Evolutionary conservation across 2,329 filamentous ascomycete species (phyloP).

Genomic region (Sclerotinia subarctica): DNA sequence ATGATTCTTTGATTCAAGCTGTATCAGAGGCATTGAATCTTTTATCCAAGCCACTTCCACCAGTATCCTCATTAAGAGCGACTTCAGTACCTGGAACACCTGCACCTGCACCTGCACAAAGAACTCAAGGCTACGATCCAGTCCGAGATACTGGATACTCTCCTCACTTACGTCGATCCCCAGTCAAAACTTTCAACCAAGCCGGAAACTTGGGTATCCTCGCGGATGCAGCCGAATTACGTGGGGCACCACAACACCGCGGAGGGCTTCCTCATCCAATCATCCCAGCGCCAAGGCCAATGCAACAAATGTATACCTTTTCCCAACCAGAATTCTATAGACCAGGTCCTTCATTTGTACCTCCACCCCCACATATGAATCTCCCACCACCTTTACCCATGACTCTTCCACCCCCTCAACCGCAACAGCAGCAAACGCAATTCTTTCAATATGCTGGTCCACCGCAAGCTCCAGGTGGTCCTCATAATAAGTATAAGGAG

Average conservation of each 20-base stretch:
- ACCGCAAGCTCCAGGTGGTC: neutral
- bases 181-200: slow-evolving; percentile 3
- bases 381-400: slow-evolving; percentile 5
- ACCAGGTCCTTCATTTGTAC: neutral
- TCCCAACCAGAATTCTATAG: slow-evolving; percentile 13
- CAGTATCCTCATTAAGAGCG: slow-evolving; percentile 15
- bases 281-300: neutral
- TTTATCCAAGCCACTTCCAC: neutral
- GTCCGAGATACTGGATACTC: slow-evolving; percentile 27
- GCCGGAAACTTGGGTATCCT: slow-evolving; percentile 11
- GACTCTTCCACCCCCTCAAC: slow-evolving; percentile 13
- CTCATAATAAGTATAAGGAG: slow-evolving; percentile 10
- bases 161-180: slow-evolving; percentile 15
- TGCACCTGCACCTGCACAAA: slow-evolving; percentile 18
- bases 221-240: slow-evolving; percentile 16
- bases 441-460: slow-evolving; percentile 16
- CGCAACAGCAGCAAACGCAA: slow-evolving; percentile 6
- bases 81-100: slow-evolving; percentile 20
- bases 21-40: neutral
- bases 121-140: slow-evolving; percentile 30
- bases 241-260: neutral
- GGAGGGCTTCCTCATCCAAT: slow-evolving; percentile 1
- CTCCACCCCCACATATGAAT: slow-evolving; percentile 12
- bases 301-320: slow-evolving; percentile 3
- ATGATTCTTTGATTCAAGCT: slow-evolving; percentile 9